Base-by-base conservation (phyloP, 495 filamentous ascomycete species). In the Xylona heveae region DNA sequence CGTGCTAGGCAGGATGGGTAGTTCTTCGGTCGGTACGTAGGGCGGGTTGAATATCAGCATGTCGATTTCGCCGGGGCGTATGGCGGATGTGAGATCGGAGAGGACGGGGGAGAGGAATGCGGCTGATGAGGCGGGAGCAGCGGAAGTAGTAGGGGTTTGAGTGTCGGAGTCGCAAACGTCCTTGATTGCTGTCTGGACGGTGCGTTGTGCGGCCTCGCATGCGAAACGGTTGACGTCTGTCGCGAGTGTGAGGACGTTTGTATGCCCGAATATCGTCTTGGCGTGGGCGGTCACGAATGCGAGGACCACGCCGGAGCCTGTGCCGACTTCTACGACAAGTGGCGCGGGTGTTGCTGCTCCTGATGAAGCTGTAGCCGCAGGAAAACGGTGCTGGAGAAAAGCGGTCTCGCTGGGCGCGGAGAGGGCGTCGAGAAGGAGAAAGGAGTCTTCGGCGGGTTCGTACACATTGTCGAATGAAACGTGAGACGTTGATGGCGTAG, bases 1-100 rank as follows among this genome's bases (percentile, higher is more conserved):
- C 46, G 16, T 37, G 41, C 13, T 28, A 6, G 54, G 56, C 1
- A 66, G 35, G 6, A 52, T 35, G 1, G 75, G 84, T 18, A 91
- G 42, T n/a, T 68, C 64, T 10, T 65, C 54, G 1, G 81, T 84
- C 4, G 88, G 88, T 5, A 95, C 88, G 42, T 97, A 97, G 0
- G 88, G 88, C 21, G 88, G 88, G 47, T 97, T 97, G 62, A 95
- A 95, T 20, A 97, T 62, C 19, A 95, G 57, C 15, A 97, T 64
- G 46, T 95, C 88, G 0, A 91, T 67, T 22, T 46, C 44, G 2
- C 59, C 51, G 0, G 51, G 40, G 1, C 62, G 56, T 4, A 93
- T 35, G 2, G 72, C 52, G 8, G 59, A 46, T 6, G 57, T 52
- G 0, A 97, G 59, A 42, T 93, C 75, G 3, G 63, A 70, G 12